Percentiles rank a stretch among this genome's conserved stretches.
Conservation (phyloP, 176 grass and related monocot species). For the Thalia dealbata region DNA sequence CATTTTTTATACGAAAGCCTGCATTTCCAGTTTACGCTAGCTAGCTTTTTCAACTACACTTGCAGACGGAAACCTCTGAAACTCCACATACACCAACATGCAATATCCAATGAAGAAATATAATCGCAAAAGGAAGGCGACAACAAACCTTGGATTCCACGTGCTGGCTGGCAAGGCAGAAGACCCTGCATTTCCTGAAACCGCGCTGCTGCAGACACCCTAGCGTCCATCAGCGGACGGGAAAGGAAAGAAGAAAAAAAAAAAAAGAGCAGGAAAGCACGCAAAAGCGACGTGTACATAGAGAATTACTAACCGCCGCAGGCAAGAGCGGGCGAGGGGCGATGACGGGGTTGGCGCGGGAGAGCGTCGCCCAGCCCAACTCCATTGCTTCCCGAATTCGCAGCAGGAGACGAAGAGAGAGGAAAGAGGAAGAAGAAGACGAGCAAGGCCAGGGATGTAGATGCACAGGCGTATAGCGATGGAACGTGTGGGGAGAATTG, state of each 20-base stretch:
- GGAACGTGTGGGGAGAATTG: no score
- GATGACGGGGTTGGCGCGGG: slow-evolving; percentile 6
- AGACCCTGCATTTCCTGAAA: neutral
- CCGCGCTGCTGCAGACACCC: neutral
- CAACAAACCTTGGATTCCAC: neutral
- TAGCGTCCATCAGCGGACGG: neutral
- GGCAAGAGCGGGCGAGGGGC: neutral
- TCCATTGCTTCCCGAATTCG: neutral
- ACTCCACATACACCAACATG: neutral
- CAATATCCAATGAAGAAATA: neutral
- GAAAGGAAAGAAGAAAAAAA: no score
- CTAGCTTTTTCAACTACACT: no score
- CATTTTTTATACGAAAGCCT: no score
- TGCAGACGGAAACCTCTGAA: neutral
- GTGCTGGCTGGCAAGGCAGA: neutral
- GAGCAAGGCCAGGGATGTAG: no score
- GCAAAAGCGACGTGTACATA: no score
- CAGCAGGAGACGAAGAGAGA: neutral
- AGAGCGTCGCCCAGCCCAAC: slow-evolving; percentile 13
- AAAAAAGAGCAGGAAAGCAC: no score
- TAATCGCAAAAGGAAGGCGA: neutral
- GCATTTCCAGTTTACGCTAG: neutral
- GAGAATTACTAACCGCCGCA: neutral
- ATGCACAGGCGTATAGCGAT: no score
- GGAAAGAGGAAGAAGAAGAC: neutral